Base-by-base conservation (phyloP, 345 rosid genomes). In the Acer campestre region DNA sequence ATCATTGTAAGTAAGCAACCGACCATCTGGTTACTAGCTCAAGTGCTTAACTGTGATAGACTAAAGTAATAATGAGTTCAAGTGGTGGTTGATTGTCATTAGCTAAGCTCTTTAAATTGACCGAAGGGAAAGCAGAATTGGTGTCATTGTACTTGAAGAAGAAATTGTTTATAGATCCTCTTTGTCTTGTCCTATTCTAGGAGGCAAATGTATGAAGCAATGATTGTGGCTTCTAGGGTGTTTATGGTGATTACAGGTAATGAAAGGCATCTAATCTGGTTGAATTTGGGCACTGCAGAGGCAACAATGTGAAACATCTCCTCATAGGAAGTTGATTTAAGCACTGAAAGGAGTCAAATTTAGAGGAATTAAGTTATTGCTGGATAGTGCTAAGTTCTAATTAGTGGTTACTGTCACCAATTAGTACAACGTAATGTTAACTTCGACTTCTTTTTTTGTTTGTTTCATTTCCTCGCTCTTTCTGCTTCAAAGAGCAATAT, bases 271-370 rank as follows among this genome's bases (percentile, higher is more conserved):
- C 49, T 9, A 46, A 46, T 46, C 12, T 46, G 49, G 49, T 46
- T 10, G 49, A 46, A 46, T 46, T 46, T 46, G 49, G 49, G 49
- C 14, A 46, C 49, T 10, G 13, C 13, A 62, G 17, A 18, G 70
- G 71, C 8, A 23, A 20, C 55, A 11, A 22, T 68, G 58, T 46
- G 72, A 23, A 42, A 46, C 58, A 48, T 46, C 7, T 22, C 58
- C 49, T 68, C 20, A 46, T 46, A 23, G 22, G 64, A 40, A 55
- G 22, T 55, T 71, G 75, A 18, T 71, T 3, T 9, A 17, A 25
- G 74, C 18, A 22, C 23, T 67, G 71, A 44, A 20, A 67, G 62
- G 22, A 40, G 55, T 40, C 16, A n/a, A 40, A 67, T 70, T 70
- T 70, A 29, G 7, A 27, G 22, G 22, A 27, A 51, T 53, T 51